Evolutionary conservation across 148 eudicot genomes (phyloP), one percentile per base, ranked within the genome.

Genomic region (Limonium bicolor): DNA sequence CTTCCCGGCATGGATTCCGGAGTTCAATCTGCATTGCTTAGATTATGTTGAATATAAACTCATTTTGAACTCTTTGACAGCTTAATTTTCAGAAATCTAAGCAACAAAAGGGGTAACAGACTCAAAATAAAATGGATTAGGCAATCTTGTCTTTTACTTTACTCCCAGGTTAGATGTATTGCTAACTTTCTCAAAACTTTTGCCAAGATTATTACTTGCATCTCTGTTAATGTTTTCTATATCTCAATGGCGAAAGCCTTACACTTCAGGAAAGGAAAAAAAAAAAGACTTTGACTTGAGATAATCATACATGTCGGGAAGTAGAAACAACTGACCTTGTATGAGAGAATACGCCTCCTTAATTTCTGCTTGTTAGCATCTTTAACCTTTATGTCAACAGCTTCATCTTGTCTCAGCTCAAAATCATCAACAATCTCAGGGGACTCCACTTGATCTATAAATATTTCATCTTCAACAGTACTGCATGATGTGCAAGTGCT

Each of bases 381-480:
- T 50, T 74, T 84, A 63, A 83, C 97, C 64, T 88, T 88, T 30
- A 88, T 80, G 44, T 84, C 95, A 41, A 88, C 79, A 41, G 53
- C 86, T 74, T 84, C 97, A 46, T 74, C 97, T 58, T 80, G 97
- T 38, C 84, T 94, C 44, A 84, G 59, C 51, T 88, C 95, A 74
- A 88, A 80, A 69, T 88, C 97, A 64, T 88, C 97, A 54, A 84
- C 21, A 31, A 88, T 69, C 44, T 88, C 95, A 4, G 93, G 87
- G 50, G 82, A 46, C 46, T 84, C 95, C 48, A 77, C 77, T 53
- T 73, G 81, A 48, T 88, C 97, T 60, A 88, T 73, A 54, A 88
- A 39, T 42, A 88, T 66, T 67, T 88, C 87, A 64, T 88, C 93
- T 69, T 88, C 97, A 41, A 77, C 77, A 33, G 97, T 80, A 34